Conservation (phyloP, 1,284 basidiomycete genomes). For the Taiwanofungus camphoratus region DNA sequence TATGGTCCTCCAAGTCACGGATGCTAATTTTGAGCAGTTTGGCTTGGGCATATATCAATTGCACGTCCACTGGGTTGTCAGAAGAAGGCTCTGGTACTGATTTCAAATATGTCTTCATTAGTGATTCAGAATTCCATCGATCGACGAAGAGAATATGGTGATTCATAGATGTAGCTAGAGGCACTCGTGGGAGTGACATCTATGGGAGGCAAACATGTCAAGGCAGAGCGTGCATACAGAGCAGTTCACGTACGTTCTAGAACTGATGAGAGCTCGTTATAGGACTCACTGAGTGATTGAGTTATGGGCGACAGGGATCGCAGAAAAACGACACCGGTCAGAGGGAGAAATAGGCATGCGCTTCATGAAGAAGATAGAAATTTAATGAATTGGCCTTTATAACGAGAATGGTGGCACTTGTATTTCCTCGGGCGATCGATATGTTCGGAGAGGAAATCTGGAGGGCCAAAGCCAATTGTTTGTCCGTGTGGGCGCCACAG, state of each 20-base stretch:
- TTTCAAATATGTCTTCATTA: slow-evolving; percentile 2
- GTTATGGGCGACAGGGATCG: too few relatives aligned
- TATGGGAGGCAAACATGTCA: background rate
- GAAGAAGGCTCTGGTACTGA: slow-evolving; percentile 1
- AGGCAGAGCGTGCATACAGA: background rate
- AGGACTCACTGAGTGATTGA: too few relatives aligned
- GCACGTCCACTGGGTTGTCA: background rate
- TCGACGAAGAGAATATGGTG: background rate
- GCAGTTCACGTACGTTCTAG: background rate
- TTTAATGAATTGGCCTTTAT: background rate
- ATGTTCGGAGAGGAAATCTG: background rate
- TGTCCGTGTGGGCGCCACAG: background rate
- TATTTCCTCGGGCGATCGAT: background rate
- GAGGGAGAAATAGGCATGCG: too few relatives aligned
- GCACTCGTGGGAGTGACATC: background rate
- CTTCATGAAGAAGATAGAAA: too few relatives aligned
- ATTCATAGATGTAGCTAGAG: background rate
- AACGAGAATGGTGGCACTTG: background rate
- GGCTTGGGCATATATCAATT: background rate
- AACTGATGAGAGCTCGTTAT: too few relatives aligned
- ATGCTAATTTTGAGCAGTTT: slow-evolving; percentile 4
- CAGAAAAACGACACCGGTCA: too few relatives aligned
- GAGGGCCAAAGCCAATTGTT: background rate
- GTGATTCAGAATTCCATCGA: slow-evolving; percentile 5
- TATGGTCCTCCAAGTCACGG: slow-evolving; percentile 22